phyloP scores from a whole-genome alignment of 345 rosid species.

The Angophora floribunda region DNA sequence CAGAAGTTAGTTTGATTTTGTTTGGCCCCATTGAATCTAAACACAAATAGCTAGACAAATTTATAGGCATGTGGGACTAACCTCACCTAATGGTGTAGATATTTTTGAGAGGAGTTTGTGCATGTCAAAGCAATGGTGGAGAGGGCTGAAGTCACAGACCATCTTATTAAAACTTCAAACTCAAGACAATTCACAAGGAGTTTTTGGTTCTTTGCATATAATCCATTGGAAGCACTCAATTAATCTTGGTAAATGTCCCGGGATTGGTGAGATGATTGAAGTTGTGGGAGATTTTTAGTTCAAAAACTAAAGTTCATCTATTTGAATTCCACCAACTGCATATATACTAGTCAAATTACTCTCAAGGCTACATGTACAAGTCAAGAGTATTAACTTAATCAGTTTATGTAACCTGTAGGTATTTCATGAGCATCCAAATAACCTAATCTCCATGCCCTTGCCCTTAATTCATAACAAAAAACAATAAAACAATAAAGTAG shows the following conservation, averaged over 20 bases:
- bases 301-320: neutral
- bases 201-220: neutral
- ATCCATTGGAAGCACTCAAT: neutral
- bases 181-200: neutral
- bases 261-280: neutral
- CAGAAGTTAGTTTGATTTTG: neutral
- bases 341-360: neutral
- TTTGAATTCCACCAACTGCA: neutral
- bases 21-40: neutral
- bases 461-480: neutral
- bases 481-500: neutral
- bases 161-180: neutral
- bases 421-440: neutral
- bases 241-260: no score
- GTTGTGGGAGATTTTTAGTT: neutral
- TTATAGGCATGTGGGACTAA: neutral
- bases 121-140: neutral
- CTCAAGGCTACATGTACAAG: neutral
- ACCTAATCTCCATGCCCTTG: neutral
- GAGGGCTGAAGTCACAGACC: neutral
- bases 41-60: neutral
- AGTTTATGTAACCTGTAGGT: neutral
- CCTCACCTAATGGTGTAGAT: fast-evolving
- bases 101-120: neutral
- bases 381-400: neutral